Evolutionary conservation across 2,329 filamentous ascomycete genomes (phyloP), one percentile per base, ranked within the genome.

Genomic region (Ceratocystis destructans): DNA sequence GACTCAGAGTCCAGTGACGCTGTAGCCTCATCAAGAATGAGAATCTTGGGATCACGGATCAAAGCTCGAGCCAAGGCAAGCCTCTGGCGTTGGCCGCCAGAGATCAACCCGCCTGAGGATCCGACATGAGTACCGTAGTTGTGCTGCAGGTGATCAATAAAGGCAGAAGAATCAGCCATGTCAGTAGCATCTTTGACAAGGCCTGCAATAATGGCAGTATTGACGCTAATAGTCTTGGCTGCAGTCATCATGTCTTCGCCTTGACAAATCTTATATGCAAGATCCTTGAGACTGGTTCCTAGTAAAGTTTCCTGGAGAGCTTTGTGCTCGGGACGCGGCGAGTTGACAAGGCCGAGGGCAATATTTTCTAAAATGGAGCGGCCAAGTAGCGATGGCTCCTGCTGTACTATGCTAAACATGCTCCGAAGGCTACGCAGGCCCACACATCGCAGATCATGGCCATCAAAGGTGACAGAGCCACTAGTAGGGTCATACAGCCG

Each of bases 11-110:
- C 84, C 0, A 87, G 76, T 1, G 83, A 79, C 0, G 82, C 79
- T 1, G 84, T 87, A 1, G 83, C 83, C 71, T 87, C 84, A 57
- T 87, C 84, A 1, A 86, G 75, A 10, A 87, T 76, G 2, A 86
- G 75, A 7, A 87, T 80, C 62, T 76, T 76, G 1, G 83, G 83
- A 59, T 85, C 77, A 2, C 79, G 76, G 37, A 86, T 79, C 15
- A 87, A 73, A 20, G 81, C 81, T 31, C 83, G 76, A 1, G 84
- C 83, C 5, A 86, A 76, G 6, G 82, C 82, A 64, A 87, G 76
- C 4, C 83, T 77, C 70, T 87, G 84, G 64, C 82, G 79, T 71
- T 87, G 83, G 0, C 83, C 83, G 65, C 83, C 83, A 61, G 80
- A 83, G 41, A 86, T 75, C 5, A 83, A 76, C 45, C 78, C 79